Evolutionary conservation across 495 filamentous ascomycete genomes (phyloP), one percentile per base, ranked within the genome.

Genomic region (Lentithecium fluviatile): DNA sequence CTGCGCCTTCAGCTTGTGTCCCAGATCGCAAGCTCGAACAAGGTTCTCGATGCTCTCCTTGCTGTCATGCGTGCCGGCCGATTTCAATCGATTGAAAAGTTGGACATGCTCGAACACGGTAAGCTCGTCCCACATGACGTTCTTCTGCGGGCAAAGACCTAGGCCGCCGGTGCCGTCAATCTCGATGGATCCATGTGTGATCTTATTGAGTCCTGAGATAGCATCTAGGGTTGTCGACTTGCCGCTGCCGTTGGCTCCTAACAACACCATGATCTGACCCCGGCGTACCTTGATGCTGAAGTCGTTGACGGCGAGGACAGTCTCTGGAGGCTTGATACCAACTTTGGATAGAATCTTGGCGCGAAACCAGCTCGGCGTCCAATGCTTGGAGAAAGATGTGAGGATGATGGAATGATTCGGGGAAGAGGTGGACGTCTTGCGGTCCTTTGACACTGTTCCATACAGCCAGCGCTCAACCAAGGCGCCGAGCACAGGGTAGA

Each of bases 61-160:
- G 32, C 73, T 75, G 40, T 67, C 65, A 17, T 68, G 65, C 13
- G 17, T 24, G 15, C 59, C 69, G 1, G 81, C 77, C 2, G 82
- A 82, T 67, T 96, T 96, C 19, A 96, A 76, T 29, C 75, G 75
- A 71, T 92, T 91, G 75, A 94, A 95, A 43, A 93, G 86, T 1
- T 72, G 62, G 12, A 95, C 85, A 68, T 95, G 91, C 69, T 96
- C 90, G 62, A 82, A 82, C 2, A 93, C 89, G 1, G 90, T 94
- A 34, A 96, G 73, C 43, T 88, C 82, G 59, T 90, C 86, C 91
- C 91, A 96, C 6, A 96, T 78, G n/a, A 96, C 91, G 69, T 96
- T 96, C 75, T 60, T 80, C 70, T 70, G 79, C 58, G 91, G 91
- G 63, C 89, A 92, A 36, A 96, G 85, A 20, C 91, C 91, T n/a